Evolutionary conservation across 345 rosid species (phyloP).

Genomic region (Populus pruinosa): DNA sequence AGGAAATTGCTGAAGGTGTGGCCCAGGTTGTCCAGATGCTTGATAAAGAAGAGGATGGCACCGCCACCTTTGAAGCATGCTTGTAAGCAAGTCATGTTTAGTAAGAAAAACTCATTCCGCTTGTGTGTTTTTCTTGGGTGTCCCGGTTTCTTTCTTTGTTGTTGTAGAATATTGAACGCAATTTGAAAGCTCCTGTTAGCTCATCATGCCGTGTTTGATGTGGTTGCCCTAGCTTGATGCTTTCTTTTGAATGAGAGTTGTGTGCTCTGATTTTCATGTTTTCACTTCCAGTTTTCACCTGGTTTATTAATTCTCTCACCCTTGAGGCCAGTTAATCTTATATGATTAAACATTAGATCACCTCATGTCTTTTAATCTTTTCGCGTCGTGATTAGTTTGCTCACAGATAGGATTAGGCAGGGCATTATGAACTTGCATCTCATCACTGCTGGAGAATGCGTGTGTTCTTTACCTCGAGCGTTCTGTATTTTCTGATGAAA

Average conservation of each 20-base stretch:
- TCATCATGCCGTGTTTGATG: not conserved
- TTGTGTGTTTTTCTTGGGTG: not conserved
- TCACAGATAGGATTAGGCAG: too few relatives aligned
- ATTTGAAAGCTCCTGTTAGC: not conserved
- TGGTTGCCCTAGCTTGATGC: not conserved
- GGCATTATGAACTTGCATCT: too few relatives aligned
- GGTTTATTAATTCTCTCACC: too few relatives aligned
- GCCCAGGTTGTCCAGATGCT: slow-evolving; percentile 81
- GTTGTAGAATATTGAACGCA: slow-evolving; percentile 4
- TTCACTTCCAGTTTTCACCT: too few relatives aligned
- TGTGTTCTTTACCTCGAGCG: too few relatives aligned
- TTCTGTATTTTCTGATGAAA: too few relatives aligned
- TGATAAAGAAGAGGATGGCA: slow-evolving; percentile 42
- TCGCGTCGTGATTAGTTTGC: too few relatives aligned
- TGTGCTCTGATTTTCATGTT: too few relatives aligned
- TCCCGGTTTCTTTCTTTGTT: not conserved
- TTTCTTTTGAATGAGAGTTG: not conserved
- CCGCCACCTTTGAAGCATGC: slow-evolving; percentile 30
- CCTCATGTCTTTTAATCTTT: too few relatives aligned
- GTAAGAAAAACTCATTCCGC: not conserved
- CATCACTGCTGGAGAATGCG: too few relatives aligned
- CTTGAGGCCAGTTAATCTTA: too few relatives aligned
- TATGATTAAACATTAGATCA: too few relatives aligned
- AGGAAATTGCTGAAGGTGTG: slow-evolving; percentile 79
- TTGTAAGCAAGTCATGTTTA: not conserved